Conservation (phyloP, 257 asterid species). For the Eustoma russellianum region DNA sequence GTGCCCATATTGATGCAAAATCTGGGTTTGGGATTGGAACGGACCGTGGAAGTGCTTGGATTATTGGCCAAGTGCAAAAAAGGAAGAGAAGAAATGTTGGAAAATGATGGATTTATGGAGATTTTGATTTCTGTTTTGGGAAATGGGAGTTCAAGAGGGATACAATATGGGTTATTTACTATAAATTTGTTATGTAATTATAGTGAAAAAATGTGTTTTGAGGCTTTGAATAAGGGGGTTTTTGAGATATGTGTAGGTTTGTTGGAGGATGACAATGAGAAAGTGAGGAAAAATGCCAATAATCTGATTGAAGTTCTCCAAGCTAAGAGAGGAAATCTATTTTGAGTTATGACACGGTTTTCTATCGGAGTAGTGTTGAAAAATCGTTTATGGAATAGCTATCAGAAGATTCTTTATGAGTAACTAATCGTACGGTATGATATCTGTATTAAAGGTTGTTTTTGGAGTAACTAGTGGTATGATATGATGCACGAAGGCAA, state of each 20-base stretch:
- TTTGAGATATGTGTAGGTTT: slow-evolving; percentile 55
- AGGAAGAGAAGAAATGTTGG: slow-evolving; percentile 70
- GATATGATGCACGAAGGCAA: no score
- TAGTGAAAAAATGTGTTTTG: slow-evolving; percentile 43
- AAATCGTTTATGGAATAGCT: no score
- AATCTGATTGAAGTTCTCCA: slow-evolving; percentile 65
- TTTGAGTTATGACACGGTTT: no score
- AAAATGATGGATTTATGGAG: slow-evolving; percentile 36
- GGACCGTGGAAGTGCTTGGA: slow-evolving; percentile 84
- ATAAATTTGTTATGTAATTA: slow-evolving; percentile 51
- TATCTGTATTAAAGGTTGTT: no score
- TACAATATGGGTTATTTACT: slow-evolving; percentile 61
- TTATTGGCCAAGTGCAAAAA: slow-evolving; percentile 59
- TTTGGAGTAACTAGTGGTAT: no score
- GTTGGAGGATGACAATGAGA: slow-evolving; percentile 83
- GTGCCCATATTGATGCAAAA: slow-evolving; percentile 58
- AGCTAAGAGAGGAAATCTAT: slow-evolving; percentile 27
- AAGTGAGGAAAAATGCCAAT: slow-evolving; percentile 72
- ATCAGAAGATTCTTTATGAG: no score
- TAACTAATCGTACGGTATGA: no score
- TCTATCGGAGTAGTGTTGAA: no score
- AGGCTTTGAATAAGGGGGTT: slow-evolving; percentile 46
- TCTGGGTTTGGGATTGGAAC: slow-evolving; percentile 56
- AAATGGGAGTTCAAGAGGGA: slow-evolving; percentile 79
- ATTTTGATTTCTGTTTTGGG: slow-evolving; percentile 43